A percentile compares a stretch with the other conserved stretches of the same genome.
phyloP scores from a whole-genome alignment of 2,329 filamentous ascomycete genomes.

The Ophiocordyceps polyrhachis-furcata region DNA sequence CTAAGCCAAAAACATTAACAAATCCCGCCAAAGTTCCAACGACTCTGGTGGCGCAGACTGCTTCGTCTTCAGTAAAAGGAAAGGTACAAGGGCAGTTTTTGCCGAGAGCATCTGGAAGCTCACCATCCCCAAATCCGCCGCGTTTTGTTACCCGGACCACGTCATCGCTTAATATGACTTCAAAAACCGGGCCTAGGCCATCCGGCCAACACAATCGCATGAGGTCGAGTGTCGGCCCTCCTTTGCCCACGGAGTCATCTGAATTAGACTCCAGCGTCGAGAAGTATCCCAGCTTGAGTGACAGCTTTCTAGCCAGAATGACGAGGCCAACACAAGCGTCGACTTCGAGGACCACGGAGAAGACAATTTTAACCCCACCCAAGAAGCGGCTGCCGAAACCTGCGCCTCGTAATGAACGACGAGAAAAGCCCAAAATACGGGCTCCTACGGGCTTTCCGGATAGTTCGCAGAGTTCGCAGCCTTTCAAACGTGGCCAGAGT shows the following conservation, averaged over 20 bases:
- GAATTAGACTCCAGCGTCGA: constrained; percentile 12
- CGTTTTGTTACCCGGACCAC: too few species aligned
- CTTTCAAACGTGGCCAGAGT: too few species aligned
- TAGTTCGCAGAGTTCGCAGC: too few species aligned
- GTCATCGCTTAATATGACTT: too few species aligned
- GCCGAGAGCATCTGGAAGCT: too few species aligned
- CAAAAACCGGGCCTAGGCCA: not conserved
- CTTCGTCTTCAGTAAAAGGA: too few species aligned
- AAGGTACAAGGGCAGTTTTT: too few species aligned
- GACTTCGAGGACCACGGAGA: constrained; percentile 48
- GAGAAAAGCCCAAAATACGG: not conserved
- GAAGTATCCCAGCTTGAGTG: constrained; percentile 39
- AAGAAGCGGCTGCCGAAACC: constrained; percentile 13
- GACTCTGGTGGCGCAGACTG: too few species aligned
- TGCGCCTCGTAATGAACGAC: not conserved
- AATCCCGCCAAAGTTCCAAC: too few species aligned
- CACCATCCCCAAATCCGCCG: too few species aligned
- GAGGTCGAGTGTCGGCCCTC: constrained; percentile 35
- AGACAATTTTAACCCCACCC: constrained; percentile 31
- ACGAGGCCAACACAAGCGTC: constrained; percentile 58
- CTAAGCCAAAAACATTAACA: too few species aligned
- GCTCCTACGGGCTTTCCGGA: too few species aligned
- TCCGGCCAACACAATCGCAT: not conserved
- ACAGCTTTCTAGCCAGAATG: constrained; percentile 63
- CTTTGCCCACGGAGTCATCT: constrained; percentile 29